Conservation (phyloP, 805 yeast genomes). For the Candida adriatica region DNA sequence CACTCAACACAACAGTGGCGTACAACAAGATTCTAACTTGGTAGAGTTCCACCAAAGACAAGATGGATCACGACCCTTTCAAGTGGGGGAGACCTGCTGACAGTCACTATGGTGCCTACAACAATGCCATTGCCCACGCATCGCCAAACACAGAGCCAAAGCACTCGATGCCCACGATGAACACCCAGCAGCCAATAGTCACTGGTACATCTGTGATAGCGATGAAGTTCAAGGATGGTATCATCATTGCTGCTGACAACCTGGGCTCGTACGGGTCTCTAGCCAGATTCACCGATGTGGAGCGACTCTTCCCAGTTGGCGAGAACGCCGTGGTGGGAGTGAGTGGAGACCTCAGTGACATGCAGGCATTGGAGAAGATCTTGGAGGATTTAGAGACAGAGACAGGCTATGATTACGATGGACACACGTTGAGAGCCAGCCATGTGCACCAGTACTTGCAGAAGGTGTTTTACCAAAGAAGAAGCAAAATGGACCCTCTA, state of each 20-base stretch:
- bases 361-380: conserved; percentile 72
- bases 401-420: conserved; percentile 68
- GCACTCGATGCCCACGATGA: conserved; percentile 54
- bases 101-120: conserved; percentile 75
- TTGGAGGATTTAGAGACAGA: conserved; percentile 76
- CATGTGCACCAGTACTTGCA: conserved; percentile 85
- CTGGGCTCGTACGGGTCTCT: conserved; percentile 91
- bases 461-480: conserved; percentile 75
- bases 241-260: conserved; percentile 92
- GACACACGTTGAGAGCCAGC: conserved; percentile 70
- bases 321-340: conserved; percentile 83
- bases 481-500: conserved; percentile 90
- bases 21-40: no score
- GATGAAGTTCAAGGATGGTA: conserved; percentile 83
- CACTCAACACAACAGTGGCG: no score
- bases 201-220: conserved; percentile 96
- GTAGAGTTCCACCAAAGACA: background rate
- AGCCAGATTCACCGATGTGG: conserved; percentile 77
- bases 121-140: conserved; percentile 66
- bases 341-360: conserved; percentile 91
- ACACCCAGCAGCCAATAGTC: conserved; percentile 90
- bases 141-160: conserved; percentile 6
- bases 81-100: conserved; percentile 94
- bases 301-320: conserved; percentile 83
- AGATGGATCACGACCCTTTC: conserved; percentile 92